These are phyloP conservation scores for Trapa incisa DNA, from an alignment of 345 rosid genomes.

Conservation along the genomic window DNA sequence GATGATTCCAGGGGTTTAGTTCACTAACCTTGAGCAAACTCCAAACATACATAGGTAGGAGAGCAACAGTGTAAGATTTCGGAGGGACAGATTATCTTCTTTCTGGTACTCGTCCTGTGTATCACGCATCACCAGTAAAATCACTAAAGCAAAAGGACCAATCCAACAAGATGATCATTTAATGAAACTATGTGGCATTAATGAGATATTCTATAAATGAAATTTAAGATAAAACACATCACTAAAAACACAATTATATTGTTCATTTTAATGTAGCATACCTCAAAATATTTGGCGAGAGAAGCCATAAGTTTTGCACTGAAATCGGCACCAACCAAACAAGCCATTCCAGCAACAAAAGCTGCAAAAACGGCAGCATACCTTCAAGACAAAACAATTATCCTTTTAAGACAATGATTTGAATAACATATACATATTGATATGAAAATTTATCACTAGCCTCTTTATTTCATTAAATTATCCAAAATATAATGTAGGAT, in stretches of 20 bases:
- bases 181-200: not conserved
- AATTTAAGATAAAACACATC: not conserved
- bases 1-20: not conserved
- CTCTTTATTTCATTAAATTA: not conserved
- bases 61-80: slow-evolving; percentile 68
- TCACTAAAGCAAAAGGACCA: not conserved
- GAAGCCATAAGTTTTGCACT: slow-evolving; percentile 75
- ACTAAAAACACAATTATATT: not conserved
- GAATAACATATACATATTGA: not conserved
- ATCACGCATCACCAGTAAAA: slow-evolving; percentile 3
- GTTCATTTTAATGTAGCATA: slow-evolving; percentile 11
- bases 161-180: not conserved
- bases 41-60: slow-evolving; percentile 67
- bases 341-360: slow-evolving; percentile 85
- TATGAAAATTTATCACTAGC: not conserved
- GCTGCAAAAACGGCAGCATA: slow-evolving; percentile 79
- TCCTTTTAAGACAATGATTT: not conserved
- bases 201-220: not conserved
- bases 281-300: slow-evolving; percentile 75
- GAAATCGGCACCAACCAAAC: slow-evolving; percentile 73
- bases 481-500: not conserved
- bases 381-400: slow-evolving; percentile 28
- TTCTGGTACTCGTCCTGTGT: slow-evolving; percentile 71
- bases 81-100: slow-evolving; percentile 65
- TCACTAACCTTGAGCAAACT: slow-evolving; percentile 68